phyloP scores from a whole-genome alignment of 805 yeast genomes.

The Saturnispora diversa region DNA sequence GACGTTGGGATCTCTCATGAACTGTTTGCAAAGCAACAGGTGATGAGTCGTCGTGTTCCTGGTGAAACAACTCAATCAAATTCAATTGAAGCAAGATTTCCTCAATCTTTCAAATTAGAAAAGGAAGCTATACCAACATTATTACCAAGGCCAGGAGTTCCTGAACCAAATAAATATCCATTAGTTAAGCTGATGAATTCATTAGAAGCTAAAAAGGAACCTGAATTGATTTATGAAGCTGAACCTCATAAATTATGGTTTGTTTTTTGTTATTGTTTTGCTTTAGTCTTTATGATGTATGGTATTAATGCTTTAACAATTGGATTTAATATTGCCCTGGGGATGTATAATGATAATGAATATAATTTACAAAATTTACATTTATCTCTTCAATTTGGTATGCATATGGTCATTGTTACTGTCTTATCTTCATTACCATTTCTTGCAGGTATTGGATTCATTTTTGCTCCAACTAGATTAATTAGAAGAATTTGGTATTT shows the following conservation, averaged over 20 bases:
- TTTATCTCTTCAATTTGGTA: conserved; percentile 18
- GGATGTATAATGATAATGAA: conserved; percentile 27
- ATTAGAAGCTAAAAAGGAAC: conserved; percentile 43
- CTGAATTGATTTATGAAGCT: conserved; percentile 73
- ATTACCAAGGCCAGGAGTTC: conserved; percentile 71
- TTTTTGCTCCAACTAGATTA: conserved; percentile 59
- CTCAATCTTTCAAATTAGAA: conserved; percentile 51
- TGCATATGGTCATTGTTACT: conserved; percentile 29
- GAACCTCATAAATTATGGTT: conserved; percentile 78
- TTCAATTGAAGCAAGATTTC: conserved; percentile 49
- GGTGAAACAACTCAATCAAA: conserved; percentile 43
- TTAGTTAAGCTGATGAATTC: conserved; percentile 56
- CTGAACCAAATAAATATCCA: conserved; percentile 54
- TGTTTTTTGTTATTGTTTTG: conserved; percentile 58
- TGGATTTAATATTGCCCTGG: conserved; percentile 24
- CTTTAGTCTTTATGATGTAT: conserved; percentile 61
- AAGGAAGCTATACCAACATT: conserved; percentile 59
- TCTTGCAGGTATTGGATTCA: conserved; percentile 32
- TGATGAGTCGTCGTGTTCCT: conserved; percentile 42
- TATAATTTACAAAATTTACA: conserved; percentile 23
- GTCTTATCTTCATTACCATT: conserved; percentile 37
- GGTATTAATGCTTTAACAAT: conserved; percentile 39
- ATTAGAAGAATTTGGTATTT: conserved; percentile 71
- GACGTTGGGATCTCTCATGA: conserved; percentile 17
- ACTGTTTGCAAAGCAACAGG: conserved; percentile 21